Base-by-base conservation (phyloP, 352 stramenopile species). In the Pythium myriotylum region DNA sequence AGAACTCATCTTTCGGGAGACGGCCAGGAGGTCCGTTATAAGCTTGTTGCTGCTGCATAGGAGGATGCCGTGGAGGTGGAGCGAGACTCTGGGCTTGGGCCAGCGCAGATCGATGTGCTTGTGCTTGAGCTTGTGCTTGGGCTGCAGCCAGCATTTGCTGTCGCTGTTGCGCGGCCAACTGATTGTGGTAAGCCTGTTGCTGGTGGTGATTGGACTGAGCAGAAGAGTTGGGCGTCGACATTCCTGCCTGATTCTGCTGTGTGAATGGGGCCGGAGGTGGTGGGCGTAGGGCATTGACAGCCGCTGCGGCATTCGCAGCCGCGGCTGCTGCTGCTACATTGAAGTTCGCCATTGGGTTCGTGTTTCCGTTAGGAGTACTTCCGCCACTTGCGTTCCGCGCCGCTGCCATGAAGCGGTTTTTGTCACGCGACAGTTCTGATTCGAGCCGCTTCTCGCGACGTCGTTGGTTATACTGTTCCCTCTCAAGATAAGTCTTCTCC, bases 401-500 rank as follows among this genome's bases (percentile, higher is more conserved):
- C 2, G 59, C 53, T 6, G 67, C 54, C 57, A 82, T 72, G 65
- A 83, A 89, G 17, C 78, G 74, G 33, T 77, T 85, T 52, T 92
- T 89, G 51, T 92, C 84, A 29, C 79, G 71, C 5, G 78, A 91
- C 8, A 94, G 70, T 58, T 95, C 84, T 27, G 77, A 91, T 62
- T 95, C 84, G 48, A 92, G 77, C 8, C 86, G 75, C 72, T 94
- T 92, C 67, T 94, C 79, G n/a, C 79, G 79, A 69, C 97, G 68
- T 73, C 89, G 73, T 79, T 95, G 88, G 76, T 98, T 98, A 37
- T 94, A 97, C 65, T 98, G 91, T 55, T 97, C 94, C 12, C 96
- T 71, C 63, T 99, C 93, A 27, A 99, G 73, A 67, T 99, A 99
- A 26, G 91, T 96, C 29, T 96, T 92, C 74, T 99, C 97, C 2